Evolutionary conservation across 306 rosid species (phyloP).

Genomic region (Sechiopsis laciniata): DNA sequence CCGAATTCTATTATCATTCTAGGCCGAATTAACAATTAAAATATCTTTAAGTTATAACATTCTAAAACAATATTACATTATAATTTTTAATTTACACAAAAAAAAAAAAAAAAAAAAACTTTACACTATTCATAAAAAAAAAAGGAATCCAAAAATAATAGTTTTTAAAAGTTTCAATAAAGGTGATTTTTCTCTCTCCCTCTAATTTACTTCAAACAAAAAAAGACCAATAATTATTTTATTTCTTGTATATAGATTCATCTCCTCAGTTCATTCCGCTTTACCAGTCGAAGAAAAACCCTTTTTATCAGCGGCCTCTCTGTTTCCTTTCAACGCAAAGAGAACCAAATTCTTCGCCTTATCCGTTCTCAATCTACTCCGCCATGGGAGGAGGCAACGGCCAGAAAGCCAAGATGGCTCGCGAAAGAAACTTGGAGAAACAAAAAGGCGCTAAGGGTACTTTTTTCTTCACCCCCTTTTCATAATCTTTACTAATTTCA

Average conservation of each 20-base stretch:
- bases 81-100: too few species aligned
- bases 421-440: conserved; percentile 78
- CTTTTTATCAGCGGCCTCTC: neutral
- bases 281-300: neutral
- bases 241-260: neutral
- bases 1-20: too few species aligned
- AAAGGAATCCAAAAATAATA: too few species aligned
- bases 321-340: conserved; percentile 13
- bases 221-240: neutral
- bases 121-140: too few species aligned
- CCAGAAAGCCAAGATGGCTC: conserved; percentile 81
- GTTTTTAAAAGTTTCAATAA: too few species aligned
- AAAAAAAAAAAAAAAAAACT: too few species aligned
- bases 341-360: neutral
- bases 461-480: neutral
- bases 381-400: conserved; percentile 90
- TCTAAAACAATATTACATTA: too few species aligned
- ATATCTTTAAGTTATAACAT: too few species aligned
- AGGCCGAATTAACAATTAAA: too few species aligned
- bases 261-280: neutral
- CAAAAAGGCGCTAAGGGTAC: conserved; percentile 47
- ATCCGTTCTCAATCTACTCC: conserved; percentile 4
- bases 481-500: neutral
- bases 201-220: neutral
- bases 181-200: too few species aligned